Evolutionary conservation across 2,329 filamentous ascomycete genomes (phyloP).

Genomic region (Bipolaris victoriae): DNA sequence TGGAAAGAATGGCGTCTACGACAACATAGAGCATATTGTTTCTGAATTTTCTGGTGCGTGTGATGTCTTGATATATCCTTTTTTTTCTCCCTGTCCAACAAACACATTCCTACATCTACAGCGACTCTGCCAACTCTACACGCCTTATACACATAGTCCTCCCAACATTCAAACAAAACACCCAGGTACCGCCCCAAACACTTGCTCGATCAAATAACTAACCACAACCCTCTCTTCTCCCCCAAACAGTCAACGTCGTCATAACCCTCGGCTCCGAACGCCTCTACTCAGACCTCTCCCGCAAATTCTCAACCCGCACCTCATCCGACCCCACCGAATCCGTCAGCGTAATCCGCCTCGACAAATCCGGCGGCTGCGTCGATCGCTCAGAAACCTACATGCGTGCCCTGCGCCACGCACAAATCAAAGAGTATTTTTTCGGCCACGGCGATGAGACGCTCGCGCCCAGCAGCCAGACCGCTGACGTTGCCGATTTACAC

Average conservation of each 20-base stretch:
- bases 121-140: no score
- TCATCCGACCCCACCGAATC: slow-evolving; percentile 63
- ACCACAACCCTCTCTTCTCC: slow-evolving; percentile 24
- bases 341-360: slow-evolving; percentile 76
- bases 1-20: slow-evolving; percentile 69
- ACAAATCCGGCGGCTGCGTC: slow-evolving; percentile 85
- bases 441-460: slow-evolving; percentile 73
- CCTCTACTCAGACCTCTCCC: slow-evolving; percentile 75
- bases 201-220: slow-evolving; percentile 19
- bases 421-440: slow-evolving; percentile 94
- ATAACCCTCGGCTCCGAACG: slow-evolving; percentile 81
- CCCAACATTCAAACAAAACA: neutral
- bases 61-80: slow-evolving; percentile 27
- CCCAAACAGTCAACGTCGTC: slow-evolving; percentile 72
- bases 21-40: slow-evolving; percentile 80
- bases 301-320: slow-evolving; percentile 63
- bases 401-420: slow-evolving; percentile 73
- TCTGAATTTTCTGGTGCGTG: slow-evolving; percentile 68
- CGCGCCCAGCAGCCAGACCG: slow-evolving; percentile 84
- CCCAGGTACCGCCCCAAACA: slow-evolving; percentile 4
- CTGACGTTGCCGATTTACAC: slow-evolving; percentile 75
- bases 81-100: neutral
- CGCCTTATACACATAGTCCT: no score
- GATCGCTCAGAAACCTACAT: slow-evolving; percentile 76
- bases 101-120: no score